Percentiles rank a stretch among this genome's conserved stretches.
Evolutionary conservation across 1,139 yeast species (phyloP).

Genomic region (Wickerhamiella infanticola): DNA sequence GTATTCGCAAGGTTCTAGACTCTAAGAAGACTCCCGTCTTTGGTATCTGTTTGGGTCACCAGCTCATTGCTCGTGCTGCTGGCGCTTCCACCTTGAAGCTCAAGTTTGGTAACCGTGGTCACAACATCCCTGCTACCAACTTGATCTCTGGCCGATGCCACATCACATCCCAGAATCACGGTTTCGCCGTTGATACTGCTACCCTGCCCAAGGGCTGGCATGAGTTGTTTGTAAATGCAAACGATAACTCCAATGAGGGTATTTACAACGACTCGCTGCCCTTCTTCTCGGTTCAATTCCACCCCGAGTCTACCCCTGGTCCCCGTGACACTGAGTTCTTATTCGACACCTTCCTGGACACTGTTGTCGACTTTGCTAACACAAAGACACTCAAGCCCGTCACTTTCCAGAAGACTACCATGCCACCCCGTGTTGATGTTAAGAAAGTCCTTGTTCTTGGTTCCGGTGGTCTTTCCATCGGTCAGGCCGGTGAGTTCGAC

Average conservation of each 20-base stretch:
- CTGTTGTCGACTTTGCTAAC: slow-evolving; percentile 52
- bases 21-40: slow-evolving; percentile 52
- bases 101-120: slow-evolving; percentile 99
- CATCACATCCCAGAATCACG: slow-evolving; percentile 98
- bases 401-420: slow-evolving; percentile 56
- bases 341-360: slow-evolving; percentile 79
- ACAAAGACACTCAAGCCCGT: slow-evolving; percentile 54
- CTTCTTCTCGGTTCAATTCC: slow-evolving; percentile 97
- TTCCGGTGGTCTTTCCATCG: slow-evolving; percentile 96
- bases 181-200: slow-evolving; percentile 82
- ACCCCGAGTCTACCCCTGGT: slow-evolving; percentile 98
- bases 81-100: slow-evolving; percentile 87
- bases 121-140: slow-evolving; percentile 95
- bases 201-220: slow-evolving; percentile 71
- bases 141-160: slow-evolving; percentile 90
- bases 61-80: slow-evolving; percentile 84
- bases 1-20: slow-evolving; percentile 40
- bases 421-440: slow-evolving; percentile 63
- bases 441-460: slow-evolving; percentile 94
- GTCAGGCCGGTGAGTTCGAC: slow-evolving; percentile 99
- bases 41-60: slow-evolving; percentile 99
- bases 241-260: slow-evolving; percentile 98
- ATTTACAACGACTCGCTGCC: slow-evolving; percentile 81
- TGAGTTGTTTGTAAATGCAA: slow-evolving; percentile 87
- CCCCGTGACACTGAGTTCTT: slow-evolving; percentile 97